These are phyloP conservation scores for Rhynchospora tenuis DNA, from an alignment of 176 grass and related monocot species.

Conservation along the genomic window DNA sequence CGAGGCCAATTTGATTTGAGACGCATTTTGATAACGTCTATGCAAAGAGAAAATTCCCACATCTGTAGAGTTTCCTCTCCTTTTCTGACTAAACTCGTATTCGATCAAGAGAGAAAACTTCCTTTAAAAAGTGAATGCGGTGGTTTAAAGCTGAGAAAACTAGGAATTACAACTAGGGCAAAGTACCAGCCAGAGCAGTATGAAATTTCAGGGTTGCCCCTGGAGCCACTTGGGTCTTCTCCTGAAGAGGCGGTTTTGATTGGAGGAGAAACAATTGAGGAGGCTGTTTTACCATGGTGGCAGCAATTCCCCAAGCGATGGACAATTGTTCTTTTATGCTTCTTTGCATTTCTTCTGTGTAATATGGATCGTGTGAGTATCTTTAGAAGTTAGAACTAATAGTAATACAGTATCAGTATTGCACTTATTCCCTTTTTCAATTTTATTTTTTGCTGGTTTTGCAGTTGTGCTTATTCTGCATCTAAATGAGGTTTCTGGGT, in stretches of 20 bases:
- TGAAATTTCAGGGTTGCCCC: slow-evolving; percentile 49
- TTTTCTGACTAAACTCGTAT: slow-evolving; percentile 8
- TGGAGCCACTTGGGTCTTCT: slow-evolving; percentile 42
- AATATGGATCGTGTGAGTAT: slow-evolving; percentile 94
- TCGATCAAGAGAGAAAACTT: slow-evolving; percentile 30
- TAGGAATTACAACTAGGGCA: slow-evolving; percentile 38
- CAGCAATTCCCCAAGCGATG: slow-evolving; percentile 74
- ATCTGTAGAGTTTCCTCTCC: slow-evolving; percentile 30
- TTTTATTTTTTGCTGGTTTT: not conserved
- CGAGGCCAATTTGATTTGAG: slow-evolving; percentile 23
- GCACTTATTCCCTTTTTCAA: no score
- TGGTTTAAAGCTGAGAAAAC: slow-evolving; percentile 48
- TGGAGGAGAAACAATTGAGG: slow-evolving; percentile 27
- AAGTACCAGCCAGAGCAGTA: slow-evolving; percentile 67
- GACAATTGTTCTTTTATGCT: slow-evolving; percentile 73
- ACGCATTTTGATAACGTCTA: slow-evolving; percentile 1
- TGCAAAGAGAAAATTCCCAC: slow-evolving; percentile 23
- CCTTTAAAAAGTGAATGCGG: slow-evolving; percentile 30
- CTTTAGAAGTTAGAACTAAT: not conserved
- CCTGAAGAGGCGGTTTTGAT: slow-evolving; percentile 38
- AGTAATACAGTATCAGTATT: not conserved
- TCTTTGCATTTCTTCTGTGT: slow-evolving; percentile 85
- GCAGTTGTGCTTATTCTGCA: not conserved
- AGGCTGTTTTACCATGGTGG: slow-evolving; percentile 55
- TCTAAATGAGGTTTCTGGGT: not conserved